phyloP scores from a whole-genome alignment of 495 filamentous ascomycete species.

The Lichenothelia convexa region DNA sequence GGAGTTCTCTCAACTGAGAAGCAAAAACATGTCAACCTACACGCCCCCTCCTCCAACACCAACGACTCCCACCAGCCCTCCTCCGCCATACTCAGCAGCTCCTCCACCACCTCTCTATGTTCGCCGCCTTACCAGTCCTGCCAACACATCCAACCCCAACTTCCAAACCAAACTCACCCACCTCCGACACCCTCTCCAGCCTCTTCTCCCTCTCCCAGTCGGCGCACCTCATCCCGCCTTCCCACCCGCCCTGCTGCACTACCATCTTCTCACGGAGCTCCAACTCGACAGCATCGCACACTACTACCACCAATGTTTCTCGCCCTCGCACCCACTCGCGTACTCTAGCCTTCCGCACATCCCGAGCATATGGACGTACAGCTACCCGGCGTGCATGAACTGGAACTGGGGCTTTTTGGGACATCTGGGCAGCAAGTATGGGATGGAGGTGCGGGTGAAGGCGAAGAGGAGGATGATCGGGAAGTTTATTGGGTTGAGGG shows the following conservation, averaged over 20 bases:
- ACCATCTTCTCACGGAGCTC: conserved; percentile 52
- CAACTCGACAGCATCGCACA: conserved; percentile 55
- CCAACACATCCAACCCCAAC: neutral
- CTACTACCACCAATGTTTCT: conserved; percentile 71
- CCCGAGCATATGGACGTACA: conserved; percentile 28
- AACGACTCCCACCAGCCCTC: too few species aligned
- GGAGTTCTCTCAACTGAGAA: too few species aligned
- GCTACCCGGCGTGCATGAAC: conserved; percentile 45
- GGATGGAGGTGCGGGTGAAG: conserved; percentile 9
- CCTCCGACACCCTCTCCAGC: conserved; percentile 30
- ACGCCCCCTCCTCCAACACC: too few species aligned
- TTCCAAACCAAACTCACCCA: conserved; percentile 15
- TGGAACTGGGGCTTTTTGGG: conserved; percentile 19
- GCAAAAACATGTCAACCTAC: too few species aligned
- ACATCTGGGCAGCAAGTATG: conserved; percentile 3
- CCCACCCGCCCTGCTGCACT: conserved; percentile 45
- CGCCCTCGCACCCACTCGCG: too few species aligned
- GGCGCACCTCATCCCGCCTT: conserved; percentile 45
- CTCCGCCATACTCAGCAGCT: too few species aligned
- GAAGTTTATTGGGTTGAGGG: conserved; percentile 23
- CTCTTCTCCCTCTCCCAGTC: conserved; percentile 38
- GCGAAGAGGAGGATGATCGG: conserved; percentile 25
- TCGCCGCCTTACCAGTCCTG: too few species aligned
- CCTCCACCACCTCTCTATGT: too few species aligned
- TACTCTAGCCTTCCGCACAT: too few species aligned